Evolutionary conservation across 345 rosid species (phyloP), one percentile per base, ranked within the genome.

Genomic region (Cochlearia excelsa): DNA sequence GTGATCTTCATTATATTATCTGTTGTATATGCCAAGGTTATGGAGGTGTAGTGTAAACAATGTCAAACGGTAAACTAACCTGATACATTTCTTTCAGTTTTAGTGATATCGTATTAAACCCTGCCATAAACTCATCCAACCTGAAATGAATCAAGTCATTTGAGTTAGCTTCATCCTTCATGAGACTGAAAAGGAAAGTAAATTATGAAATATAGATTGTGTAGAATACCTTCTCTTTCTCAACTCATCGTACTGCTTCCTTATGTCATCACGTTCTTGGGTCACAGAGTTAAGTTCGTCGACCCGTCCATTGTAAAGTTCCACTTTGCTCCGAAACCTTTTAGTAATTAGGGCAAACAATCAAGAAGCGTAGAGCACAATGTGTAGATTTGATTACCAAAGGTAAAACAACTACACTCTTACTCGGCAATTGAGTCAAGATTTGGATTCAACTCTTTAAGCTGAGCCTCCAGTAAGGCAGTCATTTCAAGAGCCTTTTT

Each of bases 21-120:
- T 44, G 10, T 27, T 54, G 40, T 68, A 45, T 67, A 16, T 8
- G 4, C 55, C 6, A 5, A 61, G 50, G 44, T 46, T 53, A 38
- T 53, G 43, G 46, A 38, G 3, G 3, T 33, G 68, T 40, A n/a
- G n/a, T 47, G 57, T 34, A 48, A 42, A 23, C 52, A 54, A 43
- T 9, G 34, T 10, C 30, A 46, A 43, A 38, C 38, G 43, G 9
- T 26, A 33, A 40, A 65, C 78, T 46, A 59, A 93, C 99, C 99
- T 93, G 99, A 82, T 93, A 93, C 99, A 93, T 90, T 78, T 93
- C 99, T 75, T 90, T 93, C 46, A 93, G 71, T 81, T 93, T 90
- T 76, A 93, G 61, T 27, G 99, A 93, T 75, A 90, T 90, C 48
- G 88, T 67, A 75, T 89, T 93, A 56, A 93, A 90, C 57, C 97